Conservation (phyloP, 176 grass and related monocot genomes). For the Carex cristatella region DNA sequence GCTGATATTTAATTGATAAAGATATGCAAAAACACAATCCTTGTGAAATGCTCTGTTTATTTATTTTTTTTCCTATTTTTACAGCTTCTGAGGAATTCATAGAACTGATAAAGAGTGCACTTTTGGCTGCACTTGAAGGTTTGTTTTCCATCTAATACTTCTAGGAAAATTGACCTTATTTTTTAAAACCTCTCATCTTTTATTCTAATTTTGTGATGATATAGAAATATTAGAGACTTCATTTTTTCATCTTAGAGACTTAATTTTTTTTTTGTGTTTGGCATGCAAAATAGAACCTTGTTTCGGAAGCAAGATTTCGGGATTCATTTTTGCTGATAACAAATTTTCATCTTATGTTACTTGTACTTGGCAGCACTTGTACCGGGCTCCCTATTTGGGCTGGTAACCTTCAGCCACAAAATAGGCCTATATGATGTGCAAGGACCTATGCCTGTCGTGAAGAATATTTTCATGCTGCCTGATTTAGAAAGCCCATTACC, state of each 20-base stretch:
- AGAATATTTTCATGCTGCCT: slow-evolving; percentile 80
- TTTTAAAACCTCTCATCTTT: neutral
- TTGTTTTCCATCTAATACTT: neutral
- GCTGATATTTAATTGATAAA: slow-evolving; percentile 21
- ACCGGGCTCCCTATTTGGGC: slow-evolving; percentile 83
- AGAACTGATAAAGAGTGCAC: slow-evolving; percentile 79
- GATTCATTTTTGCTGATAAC: neutral
- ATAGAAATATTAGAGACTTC: slow-evolving; percentile 6
- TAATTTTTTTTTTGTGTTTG: neutral
- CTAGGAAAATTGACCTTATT: neutral
- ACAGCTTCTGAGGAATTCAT: slow-evolving; percentile 96
- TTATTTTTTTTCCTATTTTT: neutral
- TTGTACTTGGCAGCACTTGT: slow-evolving; percentile 59
- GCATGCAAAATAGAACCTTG: neutral
- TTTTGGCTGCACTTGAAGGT: slow-evolving; percentile 95
- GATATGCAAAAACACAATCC: neutral
- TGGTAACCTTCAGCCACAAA: slow-evolving; percentile 96
- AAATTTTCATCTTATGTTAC: slow-evolving; percentile 22
- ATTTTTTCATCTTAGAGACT: neutral
- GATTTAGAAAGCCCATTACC: slow-evolving; percentile 49
- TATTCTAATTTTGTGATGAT: neutral
- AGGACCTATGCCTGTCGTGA: slow-evolving; percentile 76
- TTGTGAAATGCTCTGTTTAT: neutral
- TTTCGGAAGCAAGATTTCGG: slow-evolving; percentile 2
- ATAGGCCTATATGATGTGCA: slow-evolving; percentile 95